phyloP scores from a whole-genome alignment of 805 yeast species.

The Metschnikowia bowlesiae region DNA sequence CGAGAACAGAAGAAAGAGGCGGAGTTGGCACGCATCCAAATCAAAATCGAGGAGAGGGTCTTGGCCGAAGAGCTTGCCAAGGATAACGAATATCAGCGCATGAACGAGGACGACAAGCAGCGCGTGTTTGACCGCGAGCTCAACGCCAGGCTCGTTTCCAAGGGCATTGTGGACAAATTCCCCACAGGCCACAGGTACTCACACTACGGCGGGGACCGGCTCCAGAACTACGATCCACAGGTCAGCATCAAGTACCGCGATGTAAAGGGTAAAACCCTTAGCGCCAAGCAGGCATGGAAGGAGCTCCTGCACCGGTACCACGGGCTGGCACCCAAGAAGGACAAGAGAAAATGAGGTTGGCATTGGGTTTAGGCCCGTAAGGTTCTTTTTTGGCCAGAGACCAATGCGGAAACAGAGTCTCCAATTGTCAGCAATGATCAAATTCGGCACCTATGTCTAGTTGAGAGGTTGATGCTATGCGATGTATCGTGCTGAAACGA shows the following conservation, averaged over 20 bases:
- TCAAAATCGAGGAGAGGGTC: slow-evolving; percentile 31
- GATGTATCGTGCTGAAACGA: no score
- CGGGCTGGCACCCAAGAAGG: slow-evolving; percentile 40
- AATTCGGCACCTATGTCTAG: no score
- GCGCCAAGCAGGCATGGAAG: slow-evolving; percentile 71
- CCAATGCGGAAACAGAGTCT: no score
- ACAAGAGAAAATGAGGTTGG: not conserved
- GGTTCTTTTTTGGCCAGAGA: no score
- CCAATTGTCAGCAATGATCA: no score
- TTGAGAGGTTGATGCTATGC: no score
- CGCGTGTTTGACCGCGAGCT: slow-evolving; percentile 23
- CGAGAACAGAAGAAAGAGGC: slow-evolving; percentile 25
- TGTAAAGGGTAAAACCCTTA: slow-evolving; percentile 54
- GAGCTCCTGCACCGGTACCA: slow-evolving; percentile 74
- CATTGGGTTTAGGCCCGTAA: no score
- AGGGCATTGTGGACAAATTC: slow-evolving; percentile 21
- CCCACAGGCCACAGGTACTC: slow-evolving; percentile 8
- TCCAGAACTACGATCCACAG: slow-evolving; percentile 39
- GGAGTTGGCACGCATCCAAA: slow-evolving; percentile 26
- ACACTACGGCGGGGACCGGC: slow-evolving; percentile 11
- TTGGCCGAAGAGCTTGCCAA: slow-evolving; percentile 25
- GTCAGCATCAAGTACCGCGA: slow-evolving; percentile 60
- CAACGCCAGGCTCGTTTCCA: slow-evolving; percentile 26
- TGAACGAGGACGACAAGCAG: slow-evolving; percentile 28
- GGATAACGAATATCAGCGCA: slow-evolving; percentile 23